Conservation (phyloP, 352 stramenopile genomes). For the Hyaloperonospora arabidopsidis region DNA sequence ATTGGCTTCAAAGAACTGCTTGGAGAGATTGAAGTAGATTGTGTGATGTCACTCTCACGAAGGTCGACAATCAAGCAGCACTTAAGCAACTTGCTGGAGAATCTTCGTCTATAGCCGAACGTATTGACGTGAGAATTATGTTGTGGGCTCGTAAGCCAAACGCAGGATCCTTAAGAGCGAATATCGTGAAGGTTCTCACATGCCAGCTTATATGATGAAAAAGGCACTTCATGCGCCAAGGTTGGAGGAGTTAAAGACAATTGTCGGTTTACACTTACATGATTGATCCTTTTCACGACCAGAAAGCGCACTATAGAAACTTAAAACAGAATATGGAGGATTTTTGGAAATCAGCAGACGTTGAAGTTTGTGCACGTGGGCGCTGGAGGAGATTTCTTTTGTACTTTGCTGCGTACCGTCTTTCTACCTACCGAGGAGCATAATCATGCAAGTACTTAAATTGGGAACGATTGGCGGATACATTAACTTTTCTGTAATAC, state of each 20-base stretch:
- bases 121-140: background rate
- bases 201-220: background rate
- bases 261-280: background rate
- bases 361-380: too few species aligned
- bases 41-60: background rate
- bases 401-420: too few species aligned
- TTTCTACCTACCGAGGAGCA: too few species aligned
- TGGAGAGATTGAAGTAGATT: background rate
- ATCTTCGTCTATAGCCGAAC: background rate
- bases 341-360: too few species aligned
- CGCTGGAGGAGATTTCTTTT: too few species aligned
- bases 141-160: background rate
- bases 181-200: background rate
- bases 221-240: background rate
- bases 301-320: too few species aligned
- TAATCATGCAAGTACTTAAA: too few species aligned
- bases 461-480: too few species aligned
- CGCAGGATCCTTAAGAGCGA: background rate
- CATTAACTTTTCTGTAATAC: too few species aligned
- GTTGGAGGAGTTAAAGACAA: background rate
- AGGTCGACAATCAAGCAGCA: slow-evolving; percentile 1
- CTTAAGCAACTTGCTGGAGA: background rate
- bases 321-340: too few species aligned
- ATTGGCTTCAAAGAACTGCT: background rate
- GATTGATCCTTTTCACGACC: too few species aligned